These are phyloP conservation scores for Exophiala mesophila DNA, from an alignment of 2,329 filamentous ascomycete genomes.

Conservation along the genomic window DNA sequence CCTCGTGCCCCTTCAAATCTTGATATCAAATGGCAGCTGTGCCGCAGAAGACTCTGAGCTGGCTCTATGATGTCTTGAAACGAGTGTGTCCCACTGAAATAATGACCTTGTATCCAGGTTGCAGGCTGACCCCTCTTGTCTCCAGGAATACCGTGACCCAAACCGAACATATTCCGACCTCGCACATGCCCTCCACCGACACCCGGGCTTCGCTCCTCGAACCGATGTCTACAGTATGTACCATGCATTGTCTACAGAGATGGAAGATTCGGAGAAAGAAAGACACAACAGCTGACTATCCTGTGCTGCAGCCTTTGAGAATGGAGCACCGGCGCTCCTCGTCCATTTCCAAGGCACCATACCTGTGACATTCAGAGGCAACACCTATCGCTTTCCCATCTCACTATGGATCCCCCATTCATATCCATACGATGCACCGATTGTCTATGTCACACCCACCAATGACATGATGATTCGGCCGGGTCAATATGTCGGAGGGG, in stretches of 20 bases:
- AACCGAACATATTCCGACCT: conserved; percentile 91
- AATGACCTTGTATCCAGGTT: too few relatives aligned
- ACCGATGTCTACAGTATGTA: conserved; percentile 91
- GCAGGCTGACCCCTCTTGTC: not conserved
- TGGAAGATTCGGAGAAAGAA: not conserved
- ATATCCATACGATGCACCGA: conserved; percentile 79
- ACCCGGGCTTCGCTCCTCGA: conserved; percentile 69
- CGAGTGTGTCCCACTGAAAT: conserved; percentile 52
- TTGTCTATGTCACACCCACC: conserved; percentile 83
- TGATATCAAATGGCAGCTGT: conserved; percentile 56
- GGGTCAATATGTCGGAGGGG: conserved; percentile 81
- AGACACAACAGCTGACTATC: too few relatives aligned
- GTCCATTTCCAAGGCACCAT: conserved; percentile 82
- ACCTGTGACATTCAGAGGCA: conserved; percentile 85
- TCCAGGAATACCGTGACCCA: conserved; percentile 85
- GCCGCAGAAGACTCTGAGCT: conserved; percentile 85
- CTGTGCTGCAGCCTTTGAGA: conserved; percentile 72
- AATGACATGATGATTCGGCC: conserved; percentile 84
- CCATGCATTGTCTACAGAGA: conserved; percentile 1
- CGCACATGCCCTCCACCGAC: conserved; percentile 72
- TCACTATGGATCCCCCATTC: conserved; percentile 88
- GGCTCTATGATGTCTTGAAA: conserved; percentile 87
- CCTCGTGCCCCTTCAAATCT: not conserved
- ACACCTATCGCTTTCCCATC: conserved; percentile 84
- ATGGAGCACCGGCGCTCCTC: conserved; percentile 79